A percentile compares a stretch with the other conserved stretches of the same genome.
Evolutionary conservation across 2,329 filamentous ascomycete species (phyloP).

Genomic region (Lecanicillium sp.): DNA sequence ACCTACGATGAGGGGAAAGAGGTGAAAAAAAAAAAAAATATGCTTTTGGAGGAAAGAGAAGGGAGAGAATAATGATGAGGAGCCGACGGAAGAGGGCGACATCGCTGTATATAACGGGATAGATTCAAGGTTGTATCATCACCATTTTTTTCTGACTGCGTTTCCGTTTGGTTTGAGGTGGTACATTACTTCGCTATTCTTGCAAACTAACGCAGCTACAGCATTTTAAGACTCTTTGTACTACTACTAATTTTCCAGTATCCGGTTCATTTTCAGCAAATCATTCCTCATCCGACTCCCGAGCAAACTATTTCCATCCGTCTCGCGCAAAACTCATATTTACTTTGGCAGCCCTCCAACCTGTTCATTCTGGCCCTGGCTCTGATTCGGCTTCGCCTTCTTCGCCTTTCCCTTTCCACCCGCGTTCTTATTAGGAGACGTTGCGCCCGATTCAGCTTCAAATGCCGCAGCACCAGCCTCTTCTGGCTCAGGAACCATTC

Average conservation of each 20-base stretch:
- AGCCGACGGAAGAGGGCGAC: neutral
- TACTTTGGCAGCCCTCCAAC: neutral
- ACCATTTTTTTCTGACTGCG: no score
- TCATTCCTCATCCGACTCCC: no score
- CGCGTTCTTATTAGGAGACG: slow-evolving; percentile 6
- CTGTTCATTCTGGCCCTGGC: neutral
- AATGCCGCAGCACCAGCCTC: neutral
- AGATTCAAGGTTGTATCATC: slow-evolving; percentile 9
- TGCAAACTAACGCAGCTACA: no score
- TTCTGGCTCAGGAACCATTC: neutral
- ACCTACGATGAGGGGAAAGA: neutral
- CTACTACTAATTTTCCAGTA: no score
- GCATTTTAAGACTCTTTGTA: no score
- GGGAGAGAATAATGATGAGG: neutral
- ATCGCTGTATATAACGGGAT: slow-evolving; percentile 8
- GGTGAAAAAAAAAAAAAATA: neutral
- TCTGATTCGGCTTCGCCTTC: slow-evolving; percentile 8
- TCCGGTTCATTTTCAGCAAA: no score
- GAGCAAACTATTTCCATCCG: no score
- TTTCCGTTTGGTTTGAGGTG: neutral
- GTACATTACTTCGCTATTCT: no score
- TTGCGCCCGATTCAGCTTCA: neutral
- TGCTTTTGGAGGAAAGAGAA: neutral
- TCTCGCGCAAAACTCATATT: no score
- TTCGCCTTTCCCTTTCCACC: slow-evolving; percentile 2